Percentiles rank a stretch among this genome's conserved stretches.
These are phyloP conservation scores for Sordariomycetes sp. DNA, from an alignment of 2,329 filamentous ascomycete genomes.

Conservation along the genomic window DNA sequence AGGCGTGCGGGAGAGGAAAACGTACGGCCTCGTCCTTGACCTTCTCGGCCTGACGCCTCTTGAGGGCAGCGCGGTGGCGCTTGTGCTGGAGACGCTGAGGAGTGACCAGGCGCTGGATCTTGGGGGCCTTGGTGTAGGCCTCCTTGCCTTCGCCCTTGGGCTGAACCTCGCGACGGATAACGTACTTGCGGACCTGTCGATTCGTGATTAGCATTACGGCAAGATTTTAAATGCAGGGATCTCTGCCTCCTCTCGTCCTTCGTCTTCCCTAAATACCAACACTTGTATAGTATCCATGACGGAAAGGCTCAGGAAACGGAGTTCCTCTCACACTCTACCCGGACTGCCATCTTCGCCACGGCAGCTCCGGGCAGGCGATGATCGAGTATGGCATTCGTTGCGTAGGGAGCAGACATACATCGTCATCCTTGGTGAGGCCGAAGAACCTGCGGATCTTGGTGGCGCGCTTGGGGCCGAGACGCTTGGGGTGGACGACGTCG, in stretches of 20 bases:
- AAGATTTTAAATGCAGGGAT: neutral
- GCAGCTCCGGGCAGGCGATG: conserved; percentile 61
- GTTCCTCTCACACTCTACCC: conserved; percentile 53
- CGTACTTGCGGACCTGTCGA: conserved; percentile 91
- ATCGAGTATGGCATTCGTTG: conserved; percentile 45
- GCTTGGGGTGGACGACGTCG: conserved; percentile 97
- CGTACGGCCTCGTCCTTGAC: conserved; percentile 98
- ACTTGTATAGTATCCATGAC: too few species aligned
- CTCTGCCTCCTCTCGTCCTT: neutral
- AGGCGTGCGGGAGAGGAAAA: conserved; percentile 15
- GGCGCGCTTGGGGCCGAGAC: conserved; percentile 97
- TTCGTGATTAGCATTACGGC: conserved; percentile 25
- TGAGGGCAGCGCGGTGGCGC: conserved; percentile 94
- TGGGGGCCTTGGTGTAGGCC: conserved; percentile 99
- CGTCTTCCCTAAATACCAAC: too few species aligned
- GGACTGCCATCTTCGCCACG: conserved; percentile 31
- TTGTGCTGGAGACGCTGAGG: conserved; percentile 99
- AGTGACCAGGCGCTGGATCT: conserved; percentile 99
- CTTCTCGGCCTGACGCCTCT: conserved; percentile 94
- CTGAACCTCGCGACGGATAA: conserved; percentile 97
- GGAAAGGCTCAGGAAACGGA: too few species aligned
- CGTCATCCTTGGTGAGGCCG: conserved; percentile 99
- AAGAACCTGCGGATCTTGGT: conserved; percentile 99
- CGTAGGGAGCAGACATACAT: conserved; percentile 67
- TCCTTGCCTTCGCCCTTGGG: conserved; percentile 96